Percentiles rank a stretch among this genome's conserved stretches.
phyloP scores from a whole-genome alignment of 2,329 filamentous ascomycete species.

The Endoconidiophora polonica region DNA sequence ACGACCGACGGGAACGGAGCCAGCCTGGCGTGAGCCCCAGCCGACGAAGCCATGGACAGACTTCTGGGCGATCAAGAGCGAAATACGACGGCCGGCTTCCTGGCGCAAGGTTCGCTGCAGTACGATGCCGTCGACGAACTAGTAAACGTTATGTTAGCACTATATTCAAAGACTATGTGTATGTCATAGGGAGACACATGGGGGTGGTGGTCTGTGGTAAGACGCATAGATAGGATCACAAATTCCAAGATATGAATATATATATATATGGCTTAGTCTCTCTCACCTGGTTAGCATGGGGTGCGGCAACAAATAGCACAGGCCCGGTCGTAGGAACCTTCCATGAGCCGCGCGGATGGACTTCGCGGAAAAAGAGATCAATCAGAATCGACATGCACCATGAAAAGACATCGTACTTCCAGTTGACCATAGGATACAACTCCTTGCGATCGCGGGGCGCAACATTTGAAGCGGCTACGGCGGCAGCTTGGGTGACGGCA shows the following conservation, averaged over 20 bases:
- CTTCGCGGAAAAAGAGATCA: slow-evolving; percentile 95
- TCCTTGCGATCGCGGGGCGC: slow-evolving; percentile 26
- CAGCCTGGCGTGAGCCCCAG: slow-evolving; percentile 65
- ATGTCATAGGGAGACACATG: not conserved
- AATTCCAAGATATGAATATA: not conserved
- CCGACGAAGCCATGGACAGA: slow-evolving; percentile 91
- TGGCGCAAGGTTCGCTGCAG: slow-evolving; percentile 78
- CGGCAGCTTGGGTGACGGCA: too few species aligned
- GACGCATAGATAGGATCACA: slow-evolving; percentile 5
- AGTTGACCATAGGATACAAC: slow-evolving; percentile 52
- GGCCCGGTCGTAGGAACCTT: slow-evolving; percentile 79
- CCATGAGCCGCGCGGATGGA: slow-evolving; percentile 89
- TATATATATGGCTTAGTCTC: not conserved
- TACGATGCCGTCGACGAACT: slow-evolving; percentile 93
- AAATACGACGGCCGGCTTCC: slow-evolving; percentile 76
- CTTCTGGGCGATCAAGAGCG: slow-evolving; percentile 87
- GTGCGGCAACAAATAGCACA: slow-evolving; percentile 87
- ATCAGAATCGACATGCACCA: slow-evolving; percentile 68
- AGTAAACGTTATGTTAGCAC: slow-evolving; percentile 8
- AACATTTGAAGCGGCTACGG: not conserved
- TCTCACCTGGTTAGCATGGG: slow-evolving; percentile 83
- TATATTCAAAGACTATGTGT: not conserved
- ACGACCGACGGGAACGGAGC: slow-evolving; percentile 81
- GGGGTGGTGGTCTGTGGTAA: not conserved
- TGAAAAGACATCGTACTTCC: slow-evolving; percentile 62